Percentiles rank a stretch among this genome's conserved stretches.
phyloP scores from a whole-genome alignment of 495 filamentous ascomycete species.

The Xylaria bambusicola region DNA sequence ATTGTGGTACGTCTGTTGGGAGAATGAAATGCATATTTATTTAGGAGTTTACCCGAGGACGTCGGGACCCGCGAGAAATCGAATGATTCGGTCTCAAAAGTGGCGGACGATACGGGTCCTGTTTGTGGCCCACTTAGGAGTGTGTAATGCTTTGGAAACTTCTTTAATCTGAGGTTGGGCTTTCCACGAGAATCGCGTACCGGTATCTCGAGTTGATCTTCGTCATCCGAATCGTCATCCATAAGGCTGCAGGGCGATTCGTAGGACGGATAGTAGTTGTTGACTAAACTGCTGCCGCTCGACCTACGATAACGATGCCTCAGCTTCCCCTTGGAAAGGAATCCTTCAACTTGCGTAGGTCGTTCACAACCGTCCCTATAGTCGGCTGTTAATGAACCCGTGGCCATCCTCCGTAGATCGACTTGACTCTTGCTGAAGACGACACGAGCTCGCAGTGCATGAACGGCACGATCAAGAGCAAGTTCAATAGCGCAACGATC shows the following conservation, averaged over 20 bases:
- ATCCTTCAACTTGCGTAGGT: constrained; percentile 5
- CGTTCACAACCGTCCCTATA: constrained; percentile 11
- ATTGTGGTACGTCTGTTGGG: background rate
- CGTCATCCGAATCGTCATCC: constrained; percentile 44
- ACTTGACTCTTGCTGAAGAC: constrained; percentile 77
- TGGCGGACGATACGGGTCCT: constrained; percentile 19
- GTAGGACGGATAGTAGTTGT: constrained; percentile 7
- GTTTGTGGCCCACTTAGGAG: constrained; percentile 25
- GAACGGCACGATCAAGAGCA: constrained; percentile 80
- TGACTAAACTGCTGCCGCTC: constrained; percentile 29
- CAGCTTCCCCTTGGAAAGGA: constrained; percentile 19
- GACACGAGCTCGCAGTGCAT: constrained; percentile 70
- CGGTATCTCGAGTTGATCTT: constrained; percentile 44
- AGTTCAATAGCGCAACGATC: constrained; percentile 87
- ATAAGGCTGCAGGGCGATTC: constrained; percentile 32
- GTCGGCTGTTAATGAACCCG: constrained; percentile 24
- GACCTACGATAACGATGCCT: constrained; percentile 28
- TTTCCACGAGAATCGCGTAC: constrained; percentile 22
- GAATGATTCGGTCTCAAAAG: constrained; percentile 27
- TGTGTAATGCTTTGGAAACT: constrained; percentile 30
- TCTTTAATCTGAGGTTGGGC: constrained; percentile 33
- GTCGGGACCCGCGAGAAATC: constrained; percentile 39
- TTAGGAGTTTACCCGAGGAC: constrained; percentile 8
- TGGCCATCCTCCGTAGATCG: constrained; percentile 54
- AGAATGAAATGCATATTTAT: background rate